Conservation (phyloP, 225 moss, liverwort and hornwort species). For the Physcomitrium patens region DNA sequence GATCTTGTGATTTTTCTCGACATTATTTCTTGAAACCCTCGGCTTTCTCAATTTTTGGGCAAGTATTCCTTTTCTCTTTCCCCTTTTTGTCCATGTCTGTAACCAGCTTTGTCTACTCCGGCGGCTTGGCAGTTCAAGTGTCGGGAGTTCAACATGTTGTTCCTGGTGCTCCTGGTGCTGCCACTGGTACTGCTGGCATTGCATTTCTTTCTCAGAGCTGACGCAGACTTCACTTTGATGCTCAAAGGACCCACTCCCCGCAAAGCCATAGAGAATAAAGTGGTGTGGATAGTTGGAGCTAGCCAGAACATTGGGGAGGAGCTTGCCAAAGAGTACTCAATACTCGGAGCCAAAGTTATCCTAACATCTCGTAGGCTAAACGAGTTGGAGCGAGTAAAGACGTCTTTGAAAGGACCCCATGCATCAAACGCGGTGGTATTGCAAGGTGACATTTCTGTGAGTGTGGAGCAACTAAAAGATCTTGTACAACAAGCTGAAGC, state of each 20-base stretch:
- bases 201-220: conserved; percentile 29
- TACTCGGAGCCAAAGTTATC: conserved; percentile 76
- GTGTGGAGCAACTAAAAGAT: conserved; percentile 44
- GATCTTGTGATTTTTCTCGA: no score
- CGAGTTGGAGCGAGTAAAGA: conserved; percentile 77
- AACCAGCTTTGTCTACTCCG: not conserved
- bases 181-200: conserved; percentile 32
- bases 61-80: no score
- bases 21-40: no score
- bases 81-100: no score
- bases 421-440: conserved; percentile 53
- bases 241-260: conserved; percentile 49
- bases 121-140: not conserved
- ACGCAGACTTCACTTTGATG: conserved; percentile 58
- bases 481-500: conserved; percentile 68
- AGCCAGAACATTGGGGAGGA: conserved; percentile 85
- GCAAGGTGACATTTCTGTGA: conserved; percentile 62
- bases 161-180: conserved; percentile 38
- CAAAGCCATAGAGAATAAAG: conserved; percentile 68
- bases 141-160: conserved; percentile 31
- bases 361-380: conserved; percentile 66
- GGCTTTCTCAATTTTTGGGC: no score
- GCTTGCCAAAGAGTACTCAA: conserved; percentile 69
- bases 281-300: conserved; percentile 88
- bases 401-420: conserved; percentile 43